Conservation (phyloP, 805 yeast species). For the Wickerhamiella occidentalis region DNA sequence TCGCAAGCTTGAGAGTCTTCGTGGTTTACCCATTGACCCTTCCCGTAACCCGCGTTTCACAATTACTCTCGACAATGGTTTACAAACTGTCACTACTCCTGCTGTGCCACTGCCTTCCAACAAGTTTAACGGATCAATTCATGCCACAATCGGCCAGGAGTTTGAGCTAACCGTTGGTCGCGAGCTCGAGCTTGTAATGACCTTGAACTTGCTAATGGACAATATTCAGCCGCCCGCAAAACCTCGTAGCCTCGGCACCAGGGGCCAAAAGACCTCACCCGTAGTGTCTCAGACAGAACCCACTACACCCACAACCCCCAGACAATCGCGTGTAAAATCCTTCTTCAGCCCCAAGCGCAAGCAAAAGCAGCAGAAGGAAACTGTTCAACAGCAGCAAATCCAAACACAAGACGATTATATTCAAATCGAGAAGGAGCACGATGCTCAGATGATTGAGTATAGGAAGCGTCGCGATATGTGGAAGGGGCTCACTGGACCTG, state of each 20-base stretch:
- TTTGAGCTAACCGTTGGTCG: constrained; percentile 62
- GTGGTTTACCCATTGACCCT: constrained; percentile 20
- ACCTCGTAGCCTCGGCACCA: constrained; percentile 9
- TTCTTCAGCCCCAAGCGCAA: constrained; percentile 19
- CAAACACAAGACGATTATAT: neutral
- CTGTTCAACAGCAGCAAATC: constrained; percentile 9
- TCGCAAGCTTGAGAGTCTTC: constrained; percentile 18
- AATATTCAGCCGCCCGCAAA: constrained; percentile 32
- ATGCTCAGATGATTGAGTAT: constrained; percentile 16
- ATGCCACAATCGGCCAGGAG: constrained; percentile 39
- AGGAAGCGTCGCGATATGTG: constrained; percentile 31
- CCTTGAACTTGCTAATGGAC: constrained; percentile 44
- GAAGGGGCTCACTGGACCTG: constrained; percentile 56
- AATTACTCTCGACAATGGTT: constrained; percentile 23
- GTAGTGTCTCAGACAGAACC: neutral
- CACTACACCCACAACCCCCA: constrained; percentile 12
- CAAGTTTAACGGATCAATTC: constrained; percentile 14
- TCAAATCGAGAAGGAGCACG: constrained; percentile 15
- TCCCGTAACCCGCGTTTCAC: constrained; percentile 22
- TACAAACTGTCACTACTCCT: constrained; percentile 23
- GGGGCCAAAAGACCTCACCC: neutral
- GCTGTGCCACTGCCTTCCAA: constrained; percentile 18
- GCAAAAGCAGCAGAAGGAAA: neutral
- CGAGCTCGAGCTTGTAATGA: constrained; percentile 51
- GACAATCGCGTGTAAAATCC: constrained; percentile 20